Conservation (phyloP, 306 rosid species). For the Adenanthera pavonina region DNA sequence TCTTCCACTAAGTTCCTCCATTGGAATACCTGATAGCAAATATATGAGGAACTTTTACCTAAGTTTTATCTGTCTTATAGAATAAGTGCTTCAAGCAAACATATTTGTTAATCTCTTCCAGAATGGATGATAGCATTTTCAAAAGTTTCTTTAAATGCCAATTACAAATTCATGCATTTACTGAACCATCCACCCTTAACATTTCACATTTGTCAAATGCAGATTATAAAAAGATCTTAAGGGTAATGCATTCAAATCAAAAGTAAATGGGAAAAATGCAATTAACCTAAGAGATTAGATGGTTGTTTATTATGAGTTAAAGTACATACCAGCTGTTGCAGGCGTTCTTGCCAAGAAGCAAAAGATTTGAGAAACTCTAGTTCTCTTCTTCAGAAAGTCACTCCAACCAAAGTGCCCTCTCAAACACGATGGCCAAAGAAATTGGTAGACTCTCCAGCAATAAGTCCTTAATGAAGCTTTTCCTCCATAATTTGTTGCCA, state of each 20-base stretch:
- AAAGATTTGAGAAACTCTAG: neutral
- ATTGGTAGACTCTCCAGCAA: neutral
- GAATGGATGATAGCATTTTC: neutral
- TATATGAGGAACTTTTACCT: too few species aligned
- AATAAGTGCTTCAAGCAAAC: neutral
- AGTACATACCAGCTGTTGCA: neutral
- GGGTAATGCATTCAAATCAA: neutral
- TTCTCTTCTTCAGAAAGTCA: neutral
- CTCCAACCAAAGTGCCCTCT: neutral
- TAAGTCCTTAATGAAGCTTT: neutral
- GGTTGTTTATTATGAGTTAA: neutral
- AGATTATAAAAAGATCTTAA: neutral
- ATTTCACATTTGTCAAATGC: neutral
- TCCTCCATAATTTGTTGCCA: neutral
- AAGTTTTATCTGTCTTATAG: neutral
- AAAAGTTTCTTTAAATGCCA: neutral
- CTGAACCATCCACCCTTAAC: neutral
- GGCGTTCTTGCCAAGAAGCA: neutral
- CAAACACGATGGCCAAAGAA: neutral
- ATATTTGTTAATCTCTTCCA: neutral
- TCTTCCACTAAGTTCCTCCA: neutral
- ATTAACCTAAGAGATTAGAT: neutral
- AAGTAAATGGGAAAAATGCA: neutral
- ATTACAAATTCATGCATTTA: neutral
- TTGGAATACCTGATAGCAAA: too few species aligned